Percentiles rank a stretch among this genome's conserved stretches.
Evolutionary conservation across 768 basidiomycete species (phyloP).

Genomic region (Paxillus involutus): DNA sequence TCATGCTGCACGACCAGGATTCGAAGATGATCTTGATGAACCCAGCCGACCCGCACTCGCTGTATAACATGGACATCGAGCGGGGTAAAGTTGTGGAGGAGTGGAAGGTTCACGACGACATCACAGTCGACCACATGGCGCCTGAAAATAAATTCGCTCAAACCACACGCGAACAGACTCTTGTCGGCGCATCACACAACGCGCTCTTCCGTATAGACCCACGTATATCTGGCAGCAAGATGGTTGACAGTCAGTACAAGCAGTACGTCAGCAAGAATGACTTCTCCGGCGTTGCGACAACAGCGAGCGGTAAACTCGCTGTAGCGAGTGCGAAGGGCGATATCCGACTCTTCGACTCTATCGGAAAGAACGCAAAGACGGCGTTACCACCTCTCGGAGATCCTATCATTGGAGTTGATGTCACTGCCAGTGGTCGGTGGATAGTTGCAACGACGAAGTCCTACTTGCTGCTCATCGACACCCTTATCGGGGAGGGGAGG

Average conservation of each 20-base stretch:
- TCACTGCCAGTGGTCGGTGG: constrained; percentile 91
- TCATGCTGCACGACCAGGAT: constrained; percentile 97
- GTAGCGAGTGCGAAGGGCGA: constrained; percentile 97
- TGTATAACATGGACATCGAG: constrained; percentile 92
- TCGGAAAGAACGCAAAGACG: constrained; percentile 99
- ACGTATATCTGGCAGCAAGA: constrained; percentile 85
- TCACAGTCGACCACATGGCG: constrained; percentile 85
- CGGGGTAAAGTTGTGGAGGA: constrained; percentile 97
- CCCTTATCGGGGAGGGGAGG: constrained; percentile 87
- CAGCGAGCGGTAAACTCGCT: constrained; percentile 81
- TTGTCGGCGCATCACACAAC: constrained; percentile 92
- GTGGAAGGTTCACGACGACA: constrained; percentile 94
- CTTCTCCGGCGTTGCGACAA: constrained; percentile 92
- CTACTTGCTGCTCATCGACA: constrained; percentile 92
- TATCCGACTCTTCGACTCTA: constrained; percentile 89
- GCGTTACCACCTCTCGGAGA: constrained; percentile 93
- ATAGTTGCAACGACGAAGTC: constrained; percentile 95
- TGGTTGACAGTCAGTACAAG: constrained; percentile 94
- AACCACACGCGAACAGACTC: constrained; percentile 87
- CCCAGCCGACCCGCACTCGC: constrained; percentile 71
- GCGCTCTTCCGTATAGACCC: constrained; percentile 98
- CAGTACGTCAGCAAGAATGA: constrained; percentile 94
- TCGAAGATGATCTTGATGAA: constrained; percentile 93
- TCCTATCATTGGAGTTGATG: constrained; percentile 93
- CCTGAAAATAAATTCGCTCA: constrained; percentile 95